Evolutionary conservation across 2,329 filamentous ascomycete genomes (phyloP).

Genomic region (Camptophora hylomeconis): DNA sequence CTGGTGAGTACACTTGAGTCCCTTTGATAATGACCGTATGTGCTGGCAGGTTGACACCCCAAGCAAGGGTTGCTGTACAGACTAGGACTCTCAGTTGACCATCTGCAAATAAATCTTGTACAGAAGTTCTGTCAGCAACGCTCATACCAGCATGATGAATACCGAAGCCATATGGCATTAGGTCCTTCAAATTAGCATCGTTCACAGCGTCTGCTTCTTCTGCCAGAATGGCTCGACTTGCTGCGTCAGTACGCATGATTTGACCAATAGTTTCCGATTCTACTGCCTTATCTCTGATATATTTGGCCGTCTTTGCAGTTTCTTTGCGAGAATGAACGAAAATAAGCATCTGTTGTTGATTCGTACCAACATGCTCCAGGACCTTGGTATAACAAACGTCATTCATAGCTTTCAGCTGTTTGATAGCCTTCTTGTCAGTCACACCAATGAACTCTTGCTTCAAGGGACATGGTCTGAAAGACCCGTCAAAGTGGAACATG

Average conservation of each 20-base stretch:
- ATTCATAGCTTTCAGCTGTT: conserved; percentile 98
- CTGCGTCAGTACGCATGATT: conserved; percentile 84
- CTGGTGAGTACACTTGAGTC: conserved; percentile 92
- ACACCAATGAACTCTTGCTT: conserved; percentile 96
- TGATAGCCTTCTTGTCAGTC: conserved; percentile 96
- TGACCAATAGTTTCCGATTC: conserved; percentile 95
- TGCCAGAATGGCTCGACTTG: conserved; percentile 73
- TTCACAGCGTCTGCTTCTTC: conserved; percentile 72
- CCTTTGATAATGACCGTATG: conserved; percentile 99
- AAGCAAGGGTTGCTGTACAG: conserved; percentile 93
- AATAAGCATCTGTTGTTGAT: conserved; percentile 95
- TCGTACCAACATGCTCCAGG: conserved; percentile 83
- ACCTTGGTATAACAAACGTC: conserved; percentile 98
- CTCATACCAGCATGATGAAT: conserved; percentile 98
- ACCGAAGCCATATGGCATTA: conserved; percentile 91
- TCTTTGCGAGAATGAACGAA: conserved; percentile 98
- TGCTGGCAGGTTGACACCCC: conserved; percentile 96
- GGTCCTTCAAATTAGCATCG: conserved; percentile 80
- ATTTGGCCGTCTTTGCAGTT: conserved; percentile 91
- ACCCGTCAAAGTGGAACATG: conserved; percentile 91
- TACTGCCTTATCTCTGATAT: conserved; percentile 92
- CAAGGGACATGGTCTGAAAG: conserved; percentile 83
- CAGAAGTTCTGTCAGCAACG: conserved; percentile 82
- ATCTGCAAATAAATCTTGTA: conserved; percentile 86
- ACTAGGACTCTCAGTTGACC: conserved; percentile 90